Evolutionary conservation across 2,329 filamentous ascomycete species (phyloP), one percentile per base, ranked within the genome.

Genomic region (Clarireedia sp.): DNA sequence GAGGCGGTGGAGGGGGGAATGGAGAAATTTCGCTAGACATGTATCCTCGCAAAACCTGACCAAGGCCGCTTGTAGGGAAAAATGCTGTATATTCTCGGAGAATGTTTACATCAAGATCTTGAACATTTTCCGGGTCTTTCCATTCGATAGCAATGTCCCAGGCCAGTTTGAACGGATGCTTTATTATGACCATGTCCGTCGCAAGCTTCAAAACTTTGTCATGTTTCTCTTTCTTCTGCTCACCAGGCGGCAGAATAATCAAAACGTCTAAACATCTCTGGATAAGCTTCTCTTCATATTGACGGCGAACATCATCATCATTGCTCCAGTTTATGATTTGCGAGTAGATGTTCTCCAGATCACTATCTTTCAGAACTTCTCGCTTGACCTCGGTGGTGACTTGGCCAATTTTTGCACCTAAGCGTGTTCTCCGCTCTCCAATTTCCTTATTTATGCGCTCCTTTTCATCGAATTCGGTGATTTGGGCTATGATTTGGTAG

Each of bases 91-190:
- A 99, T 62, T 90, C 84, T 54, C 85, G 79, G 23, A 99, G 73
- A n/a, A 92, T 75, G 44, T 81, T 82, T 44, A 82, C 79, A 66
- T 97, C 91, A 75, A 90, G 87, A 24, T 89, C 81, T n/a, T 78
- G 75, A 48, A 94, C 79, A 47, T 81, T 81, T 63, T 88, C 83
- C 43, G 83, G 75, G 69, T 96, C 91, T 62, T 87, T 81, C 88
- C 92, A 97, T 67, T 97, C 89, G 57, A 99, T 77, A 29, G 87
- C 80, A 58, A 96, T 86, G 64, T 90, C 86, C 95, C 95, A 99
- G 0, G 94, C 94, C 16, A 95, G 77, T 60, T 86, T 82, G 71
- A 86, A 96, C 0, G 90, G 89, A 64, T 97, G 90, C 64, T 92
- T 91, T 68, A 99, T 94, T 57, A 96, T 88, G 58, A 99, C 92